A percentile compares a stretch with the other conserved stretches of the same genome.
These are phyloP conservation scores for Sphagnum magellanicum DNA, from an alignment of 228 moss, liverwort and hornwort species.

Conservation along the genomic window DNA sequence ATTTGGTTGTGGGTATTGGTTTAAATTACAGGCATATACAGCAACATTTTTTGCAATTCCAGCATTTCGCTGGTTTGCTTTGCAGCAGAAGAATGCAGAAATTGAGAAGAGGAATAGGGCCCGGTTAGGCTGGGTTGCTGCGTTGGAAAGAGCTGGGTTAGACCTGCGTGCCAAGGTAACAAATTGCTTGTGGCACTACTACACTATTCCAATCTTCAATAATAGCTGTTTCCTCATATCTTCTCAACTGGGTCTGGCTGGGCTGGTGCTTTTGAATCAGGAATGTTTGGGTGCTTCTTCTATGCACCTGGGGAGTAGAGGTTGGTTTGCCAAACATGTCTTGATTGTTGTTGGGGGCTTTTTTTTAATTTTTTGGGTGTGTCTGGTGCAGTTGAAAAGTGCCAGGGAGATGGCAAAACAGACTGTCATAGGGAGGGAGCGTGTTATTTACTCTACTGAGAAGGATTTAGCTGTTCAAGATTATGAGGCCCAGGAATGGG, in stretches of 20 bases:
- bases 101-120: conserved; percentile 84
- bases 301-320: too few species aligned
- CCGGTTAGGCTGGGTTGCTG: conserved; percentile 78
- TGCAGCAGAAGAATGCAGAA: conserved; percentile 73
- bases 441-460: conserved; percentile 82
- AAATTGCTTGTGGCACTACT: neutral
- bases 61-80: conserved; percentile 80
- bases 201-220: neutral
- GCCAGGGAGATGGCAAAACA: conserved; percentile 83
- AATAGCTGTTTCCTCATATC: neutral
- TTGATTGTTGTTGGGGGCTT: neutral
- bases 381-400: conserved; percentile 63
- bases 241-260: too few species aligned
- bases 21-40: conserved; percentile 69
- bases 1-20: neutral
- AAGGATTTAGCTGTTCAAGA: conserved; percentile 59
- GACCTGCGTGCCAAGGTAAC: conserved; percentile 73
- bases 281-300: too few species aligned
- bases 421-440: conserved; percentile 75
- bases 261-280: too few species aligned
- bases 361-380: neutral
- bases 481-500: conserved; percentile 91
- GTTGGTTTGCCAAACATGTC: neutral
- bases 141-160: conserved; percentile 71
- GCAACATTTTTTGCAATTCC: conserved; percentile 98